phyloP scores from a whole-genome alignment of 148 eudicot species.

The Talinum fruticosum region DNA sequence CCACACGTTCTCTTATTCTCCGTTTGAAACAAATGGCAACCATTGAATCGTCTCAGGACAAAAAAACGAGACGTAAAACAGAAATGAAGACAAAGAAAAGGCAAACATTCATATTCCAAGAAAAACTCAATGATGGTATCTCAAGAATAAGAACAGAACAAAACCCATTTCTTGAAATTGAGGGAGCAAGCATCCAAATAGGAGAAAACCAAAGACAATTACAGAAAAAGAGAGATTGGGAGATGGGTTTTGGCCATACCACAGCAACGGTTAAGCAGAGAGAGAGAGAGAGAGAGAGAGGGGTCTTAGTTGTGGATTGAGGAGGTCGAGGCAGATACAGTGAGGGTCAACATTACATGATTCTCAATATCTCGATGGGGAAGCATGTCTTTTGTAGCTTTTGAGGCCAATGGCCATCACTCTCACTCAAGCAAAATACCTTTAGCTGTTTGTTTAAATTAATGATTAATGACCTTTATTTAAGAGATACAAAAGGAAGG shows the following conservation, averaged over 20 bases:
- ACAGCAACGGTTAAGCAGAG: conserved; percentile 16
- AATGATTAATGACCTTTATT: neutral
- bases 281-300: neutral
- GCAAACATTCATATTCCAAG: neutral
- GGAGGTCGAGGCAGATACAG: conserved; percentile 30
- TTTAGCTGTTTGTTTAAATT: neutral
- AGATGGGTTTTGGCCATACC: conserved; percentile 26
- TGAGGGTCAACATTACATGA: conserved; percentile 27
- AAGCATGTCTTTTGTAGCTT: conserved; percentile 25
- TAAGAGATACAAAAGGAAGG: neutral
- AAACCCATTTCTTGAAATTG: conserved; percentile 23
- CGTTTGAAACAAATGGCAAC: neutral
- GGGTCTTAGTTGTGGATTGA: conserved; percentile 4
- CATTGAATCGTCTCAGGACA: neutral
- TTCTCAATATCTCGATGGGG: conserved; percentile 12
- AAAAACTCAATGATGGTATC: neutral
- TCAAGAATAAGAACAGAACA: neutral
- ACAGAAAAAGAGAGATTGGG: conserved; percentile 12
- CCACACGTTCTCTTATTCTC: neutral
- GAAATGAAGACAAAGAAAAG: neutral
- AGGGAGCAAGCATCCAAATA: conserved; percentile 1
- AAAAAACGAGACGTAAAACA: neutral
- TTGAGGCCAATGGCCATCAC: conserved; percentile 18
- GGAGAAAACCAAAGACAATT: neutral
- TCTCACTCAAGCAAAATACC: conserved; percentile 5